Evolutionary conservation across 2,329 filamentous ascomycete genomes (phyloP).

Genomic region (Aureobasidium sp.): DNA sequence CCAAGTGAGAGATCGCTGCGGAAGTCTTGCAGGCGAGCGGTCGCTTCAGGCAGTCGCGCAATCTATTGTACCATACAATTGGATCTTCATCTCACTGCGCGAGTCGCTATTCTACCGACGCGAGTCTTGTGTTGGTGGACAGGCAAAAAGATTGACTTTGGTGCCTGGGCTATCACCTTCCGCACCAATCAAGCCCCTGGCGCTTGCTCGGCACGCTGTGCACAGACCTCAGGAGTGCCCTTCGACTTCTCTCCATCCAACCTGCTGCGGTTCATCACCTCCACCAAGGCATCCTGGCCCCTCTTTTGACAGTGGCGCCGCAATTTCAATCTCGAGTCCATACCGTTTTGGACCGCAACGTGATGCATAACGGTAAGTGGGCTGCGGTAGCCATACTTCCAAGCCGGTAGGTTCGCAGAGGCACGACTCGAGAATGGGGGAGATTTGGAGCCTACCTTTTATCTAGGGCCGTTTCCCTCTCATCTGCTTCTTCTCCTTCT

Average conservation of each 20-base stretch:
- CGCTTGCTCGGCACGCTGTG: constrained; percentile 3
- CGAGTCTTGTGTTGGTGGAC: not conserved
- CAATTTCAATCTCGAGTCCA: constrained; percentile 13
- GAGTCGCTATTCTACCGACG: not conserved
- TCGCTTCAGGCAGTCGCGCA: not conserved
- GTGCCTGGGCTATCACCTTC: not conserved
- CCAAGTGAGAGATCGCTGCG: not conserved
- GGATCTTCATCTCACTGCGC: constrained; percentile 5
- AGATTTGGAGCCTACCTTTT: constrained; percentile 13
- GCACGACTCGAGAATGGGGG: constrained; percentile 13
- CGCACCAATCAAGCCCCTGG: constrained; percentile 12
- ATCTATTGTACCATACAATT: not conserved
- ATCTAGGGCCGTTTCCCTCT: constrained; percentile 14
- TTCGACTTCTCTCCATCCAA: not conserved
- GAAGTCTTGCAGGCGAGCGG: not conserved
- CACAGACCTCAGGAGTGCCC: constrained; percentile 3
- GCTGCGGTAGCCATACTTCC: not conserved
- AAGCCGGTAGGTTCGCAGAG: constrained; percentile 4
- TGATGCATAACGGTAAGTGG: constrained; percentile 6
- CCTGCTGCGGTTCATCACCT: constrained; percentile 5
- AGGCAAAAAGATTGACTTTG: constrained; percentile 1
- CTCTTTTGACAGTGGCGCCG: constrained; percentile 14
- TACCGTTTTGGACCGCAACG: constrained; percentile 10
- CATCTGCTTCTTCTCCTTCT: constrained; percentile 1
- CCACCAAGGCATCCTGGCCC: constrained; percentile 6